Base-by-base conservation (phyloP, 192 early-diverging fungal species). In the Coemansia sp. region DNA sequence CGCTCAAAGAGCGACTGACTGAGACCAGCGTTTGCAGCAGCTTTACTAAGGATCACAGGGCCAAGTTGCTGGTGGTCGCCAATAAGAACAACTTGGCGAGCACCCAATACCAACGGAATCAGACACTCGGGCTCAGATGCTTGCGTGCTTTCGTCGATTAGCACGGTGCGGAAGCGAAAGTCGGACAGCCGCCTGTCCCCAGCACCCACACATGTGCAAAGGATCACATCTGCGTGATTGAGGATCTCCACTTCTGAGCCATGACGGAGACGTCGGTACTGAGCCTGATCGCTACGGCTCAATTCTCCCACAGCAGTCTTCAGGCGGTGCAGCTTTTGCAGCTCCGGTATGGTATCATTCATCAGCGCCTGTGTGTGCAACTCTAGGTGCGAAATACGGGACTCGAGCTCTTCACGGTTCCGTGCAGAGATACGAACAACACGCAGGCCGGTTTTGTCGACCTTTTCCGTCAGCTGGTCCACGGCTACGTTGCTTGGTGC, bases 401-500 rank as follows among this genome's bases (percentile, higher is more conserved):
- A 96, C 54, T 97, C 95, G 6, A 99, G 81, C 48, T 91, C 93
- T 70, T 99, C 96, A 24, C 97, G 87, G 16, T 86, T 92, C 62
- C 94, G 94, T 7, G 97, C 96, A 19, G 94, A 89, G 52, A 99
- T 86, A 18, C 97, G 90, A 24, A 98, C 97, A 16, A 96, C 94
- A 50, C 94, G 94, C 25, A 99, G 83, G 1, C 95, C 93, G 1
- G 96, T 98, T 24, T 84, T 85, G 72, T 98, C 93, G 57, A 99
- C 94, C 74, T 97, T 97, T 65, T 94, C 94, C 0, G 97, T 93
- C 62, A 99, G 74, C 73, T 99, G 97, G 79, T 99, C 96, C 1
- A 99, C 97, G 27, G 97, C 97, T 5, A 99, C 96, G 72, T 99
- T 99, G 72, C 91, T 93, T n/a, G 97, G 95, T 0, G 97, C 97